phyloP scores from a whole-genome alignment of 2,329 filamentous ascomycete species.

The Metarhizium guizhouense region DNA sequence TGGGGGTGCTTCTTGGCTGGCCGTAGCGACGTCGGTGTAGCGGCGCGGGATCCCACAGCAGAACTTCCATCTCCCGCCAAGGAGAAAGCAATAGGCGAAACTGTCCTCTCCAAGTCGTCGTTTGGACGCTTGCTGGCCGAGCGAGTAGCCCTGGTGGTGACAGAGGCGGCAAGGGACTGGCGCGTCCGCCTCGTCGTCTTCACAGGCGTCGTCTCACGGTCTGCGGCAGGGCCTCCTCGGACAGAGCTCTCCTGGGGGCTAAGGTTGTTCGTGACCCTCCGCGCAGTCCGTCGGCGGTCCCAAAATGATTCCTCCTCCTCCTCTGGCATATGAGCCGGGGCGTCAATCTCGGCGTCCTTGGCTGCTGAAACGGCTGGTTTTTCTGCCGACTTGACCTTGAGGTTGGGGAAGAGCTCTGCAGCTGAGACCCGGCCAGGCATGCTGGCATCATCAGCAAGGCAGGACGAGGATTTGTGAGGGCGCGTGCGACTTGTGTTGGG shows the following conservation, averaged over 20 bases:
- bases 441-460: constrained; percentile 20
- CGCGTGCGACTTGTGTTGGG: constrained; percentile 12
- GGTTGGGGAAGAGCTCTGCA: constrained; percentile 23
- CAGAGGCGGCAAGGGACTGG: constrained; percentile 23
- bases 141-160: constrained; percentile 35
- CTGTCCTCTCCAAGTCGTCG: constrained; percentile 44
- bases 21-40: constrained; percentile 47
- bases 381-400: constrained; percentile 16
- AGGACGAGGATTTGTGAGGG: constrained; percentile 15
- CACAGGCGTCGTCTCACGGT: constrained; percentile 21
- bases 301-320: constrained; percentile 23
- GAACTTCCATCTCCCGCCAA: constrained; percentile 39
- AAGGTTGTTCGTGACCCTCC: constrained; percentile 29
- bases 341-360: constrained; percentile 9
- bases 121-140: constrained; percentile 43
- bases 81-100: constrained; percentile 42
- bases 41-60: constrained; percentile 47
- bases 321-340: constrained; percentile 18
- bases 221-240: constrained; percentile 21
- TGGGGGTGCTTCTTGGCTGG: constrained; percentile 43
- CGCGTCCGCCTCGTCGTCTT: constrained; percentile 26
- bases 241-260: constrained; percentile 29
- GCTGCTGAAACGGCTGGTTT: background rate
- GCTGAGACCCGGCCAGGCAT: constrained; percentile 32
- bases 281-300: constrained; percentile 27